Evolutionary conservation across 306 rosid genomes (phyloP).

Genomic region (Castanea mollissima): DNA sequence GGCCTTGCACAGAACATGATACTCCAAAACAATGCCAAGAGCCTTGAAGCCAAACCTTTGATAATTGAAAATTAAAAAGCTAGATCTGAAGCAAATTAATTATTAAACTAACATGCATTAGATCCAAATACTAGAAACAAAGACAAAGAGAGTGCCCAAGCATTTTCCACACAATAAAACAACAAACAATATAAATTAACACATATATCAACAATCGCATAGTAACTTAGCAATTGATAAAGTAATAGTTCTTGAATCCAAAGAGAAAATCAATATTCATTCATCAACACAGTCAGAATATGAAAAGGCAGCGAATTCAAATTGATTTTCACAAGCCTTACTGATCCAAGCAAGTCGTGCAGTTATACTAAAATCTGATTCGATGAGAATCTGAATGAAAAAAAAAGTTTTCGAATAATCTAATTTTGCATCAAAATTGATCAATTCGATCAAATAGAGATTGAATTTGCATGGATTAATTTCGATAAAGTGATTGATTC

Average conservation of each 20-base stretch:
- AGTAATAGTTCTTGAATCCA: not conserved
- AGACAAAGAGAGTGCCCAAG: not conserved
- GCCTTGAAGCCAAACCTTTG: not conserved
- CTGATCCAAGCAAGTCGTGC: not conserved
- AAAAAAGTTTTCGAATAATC: not conserved
- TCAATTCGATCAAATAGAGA: conserved; percentile 29
- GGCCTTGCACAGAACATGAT: not conserved
- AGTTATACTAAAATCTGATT: conserved; percentile 20
- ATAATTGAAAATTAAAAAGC: not conserved
- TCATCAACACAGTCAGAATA: not conserved
- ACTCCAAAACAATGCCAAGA: too few species aligned
- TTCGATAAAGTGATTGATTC: conserved; percentile 16
- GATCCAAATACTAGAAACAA: not conserved
- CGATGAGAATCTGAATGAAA: conserved; percentile 3
- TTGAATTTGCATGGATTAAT: conserved; percentile 16
- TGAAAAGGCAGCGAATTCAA: not conserved
- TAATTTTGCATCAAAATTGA: conserved; percentile 7
- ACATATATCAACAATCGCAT: not conserved
- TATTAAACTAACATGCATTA: not conserved
- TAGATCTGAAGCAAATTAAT: not conserved
- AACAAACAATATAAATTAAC: not conserved
- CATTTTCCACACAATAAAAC: not conserved
- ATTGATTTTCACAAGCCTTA: not conserved
- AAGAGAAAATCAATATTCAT: not conserved
- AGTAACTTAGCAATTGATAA: not conserved